Evolutionary conservation across 495 filamentous ascomycete genomes (phyloP).

Genomic region (Annulohypoxylon nitens): DNA sequence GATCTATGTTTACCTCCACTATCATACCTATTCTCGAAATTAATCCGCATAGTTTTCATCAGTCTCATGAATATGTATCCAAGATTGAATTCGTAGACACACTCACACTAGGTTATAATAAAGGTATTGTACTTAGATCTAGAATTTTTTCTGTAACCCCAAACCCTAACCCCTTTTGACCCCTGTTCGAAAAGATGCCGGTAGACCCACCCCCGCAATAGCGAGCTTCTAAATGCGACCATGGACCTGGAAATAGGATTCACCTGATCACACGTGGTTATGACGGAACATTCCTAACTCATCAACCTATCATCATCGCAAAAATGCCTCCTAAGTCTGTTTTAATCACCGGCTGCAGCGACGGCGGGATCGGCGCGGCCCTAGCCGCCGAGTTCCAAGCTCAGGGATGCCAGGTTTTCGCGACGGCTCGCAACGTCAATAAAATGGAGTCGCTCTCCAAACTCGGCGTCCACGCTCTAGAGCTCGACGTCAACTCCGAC

Average conservation of each 20-base stretch:
- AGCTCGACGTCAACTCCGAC: conserved; percentile 62
- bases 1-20: not conserved
- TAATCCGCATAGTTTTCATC: too few species aligned
- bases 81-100: too few species aligned
- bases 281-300: too few species aligned
- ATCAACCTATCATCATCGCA: not conserved
- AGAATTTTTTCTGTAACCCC: not conserved
- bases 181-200: not conserved
- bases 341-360: conserved; percentile 64
- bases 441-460: conserved; percentile 57
- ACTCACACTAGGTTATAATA: too few species aligned
- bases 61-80: too few species aligned
- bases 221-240: not conserved
- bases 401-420: conserved; percentile 67
- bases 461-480: conserved; percentile 60
- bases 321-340: conserved; percentile 51
- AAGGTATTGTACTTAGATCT: not conserved
- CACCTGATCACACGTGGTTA: not conserved
- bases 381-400: conserved; percentile 65
- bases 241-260: not conserved
- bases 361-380: conserved; percentile 68
- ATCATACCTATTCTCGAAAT: too few species aligned
- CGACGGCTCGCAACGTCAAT: conserved; percentile 62
- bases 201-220: not conserved
- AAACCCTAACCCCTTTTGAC: not conserved